These are phyloP conservation scores for Tricholoma sp. DNA, from an alignment of 768 basidiomycete genomes.

Conservation along the genomic window DNA sequence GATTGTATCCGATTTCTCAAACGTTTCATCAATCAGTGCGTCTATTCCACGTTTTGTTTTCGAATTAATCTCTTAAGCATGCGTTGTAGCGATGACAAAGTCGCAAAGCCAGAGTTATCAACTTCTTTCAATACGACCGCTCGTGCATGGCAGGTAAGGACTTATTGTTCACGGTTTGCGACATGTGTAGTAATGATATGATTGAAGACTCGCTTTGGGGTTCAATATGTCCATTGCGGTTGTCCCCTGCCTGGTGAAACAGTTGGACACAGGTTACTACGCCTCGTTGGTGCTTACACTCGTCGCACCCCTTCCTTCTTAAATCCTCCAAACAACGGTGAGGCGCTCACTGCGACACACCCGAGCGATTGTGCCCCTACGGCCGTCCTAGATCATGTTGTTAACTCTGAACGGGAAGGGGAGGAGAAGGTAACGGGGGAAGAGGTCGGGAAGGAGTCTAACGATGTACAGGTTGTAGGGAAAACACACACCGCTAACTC, in stretches of 20 bases:
- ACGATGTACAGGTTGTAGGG: neutral
- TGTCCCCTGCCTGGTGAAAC: conserved; percentile 42
- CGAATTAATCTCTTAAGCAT: neutral
- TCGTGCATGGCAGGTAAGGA: conserved; percentile 18
- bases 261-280: conserved; percentile 33
- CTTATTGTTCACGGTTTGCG: neutral
- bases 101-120: conserved; percentile 19
- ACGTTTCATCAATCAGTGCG: conserved; percentile 45
- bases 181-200: neutral
- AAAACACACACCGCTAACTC: neutral
- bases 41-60: neutral
- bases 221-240: conserved; percentile 50
- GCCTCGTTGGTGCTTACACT: conserved; percentile 15
- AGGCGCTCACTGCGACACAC: conserved; percentile 43
- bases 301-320: conserved; percentile 23
- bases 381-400: neutral
- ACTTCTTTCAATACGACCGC: conserved; percentile 23
- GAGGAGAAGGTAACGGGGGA: too few relatives aligned
- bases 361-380: conserved; percentile 29
- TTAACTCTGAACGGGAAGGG: neutral
- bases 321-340: conserved; percentile 22
- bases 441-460: neutral
- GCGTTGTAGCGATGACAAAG: conserved; percentile 28
- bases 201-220: conserved; percentile 36
- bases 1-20: conserved; percentile 36